Evolutionary conservation across 768 basidiomycete species (phyloP).

Genomic region (Lactifluus piperatus): DNA sequence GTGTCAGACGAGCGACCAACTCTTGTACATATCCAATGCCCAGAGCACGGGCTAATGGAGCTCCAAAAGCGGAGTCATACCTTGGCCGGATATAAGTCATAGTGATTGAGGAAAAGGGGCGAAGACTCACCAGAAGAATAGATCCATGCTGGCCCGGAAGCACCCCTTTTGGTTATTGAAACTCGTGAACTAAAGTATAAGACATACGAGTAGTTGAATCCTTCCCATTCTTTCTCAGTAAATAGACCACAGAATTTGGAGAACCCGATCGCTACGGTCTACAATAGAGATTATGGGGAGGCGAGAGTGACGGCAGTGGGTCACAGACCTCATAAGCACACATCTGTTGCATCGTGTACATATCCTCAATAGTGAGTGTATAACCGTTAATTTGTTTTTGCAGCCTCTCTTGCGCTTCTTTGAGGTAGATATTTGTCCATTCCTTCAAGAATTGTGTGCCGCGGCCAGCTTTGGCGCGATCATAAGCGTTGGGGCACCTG

Average conservation of each 20-base stretch:
- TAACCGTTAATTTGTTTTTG: constrained; percentile 51
- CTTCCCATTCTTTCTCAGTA: constrained; percentile 88
- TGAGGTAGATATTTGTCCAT: constrained; percentile 70
- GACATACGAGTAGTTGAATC: constrained; percentile 73
- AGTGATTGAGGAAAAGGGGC: not conserved
- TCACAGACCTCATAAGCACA: constrained; percentile 72
- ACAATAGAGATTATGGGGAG: not conserved
- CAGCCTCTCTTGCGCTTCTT: constrained; percentile 53
- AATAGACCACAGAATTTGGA: constrained; percentile 89
- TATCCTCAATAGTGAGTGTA: constrained; percentile 53
- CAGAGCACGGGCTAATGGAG: constrained; percentile 65
- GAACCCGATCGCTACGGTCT: constrained; percentile 89
- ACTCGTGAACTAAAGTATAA: constrained; percentile 34
- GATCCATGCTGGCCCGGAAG: constrained; percentile 41
- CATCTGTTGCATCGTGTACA: constrained; percentile 71
- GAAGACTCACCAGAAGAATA: constrained; percentile 45
- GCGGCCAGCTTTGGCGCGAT: constrained; percentile 43
- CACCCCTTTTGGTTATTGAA: constrained; percentile 2
- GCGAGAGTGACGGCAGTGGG: not conserved
- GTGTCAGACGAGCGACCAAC: constrained; percentile 71
- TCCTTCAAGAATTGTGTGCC: constrained; percentile 44
- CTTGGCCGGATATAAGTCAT: constrained; percentile 16
- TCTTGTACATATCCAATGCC: constrained; percentile 81
- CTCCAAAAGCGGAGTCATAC: constrained; percentile 75
- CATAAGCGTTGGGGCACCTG: constrained; percentile 56